Evolutionary conservation across 805 yeast species (phyloP).

Genomic region (Lipomyces spencermartinsiae): DNA sequence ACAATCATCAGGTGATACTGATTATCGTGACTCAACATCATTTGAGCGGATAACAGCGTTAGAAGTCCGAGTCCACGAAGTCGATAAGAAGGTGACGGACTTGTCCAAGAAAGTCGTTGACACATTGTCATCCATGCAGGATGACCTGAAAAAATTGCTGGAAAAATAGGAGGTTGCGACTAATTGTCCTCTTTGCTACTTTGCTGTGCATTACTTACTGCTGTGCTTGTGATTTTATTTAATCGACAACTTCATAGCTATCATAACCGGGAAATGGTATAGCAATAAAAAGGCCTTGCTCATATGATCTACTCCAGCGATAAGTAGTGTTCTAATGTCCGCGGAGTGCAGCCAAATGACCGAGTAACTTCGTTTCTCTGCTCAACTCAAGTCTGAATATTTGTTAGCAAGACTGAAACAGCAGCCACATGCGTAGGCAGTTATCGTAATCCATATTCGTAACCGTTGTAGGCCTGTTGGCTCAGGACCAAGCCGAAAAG

Average conservation of each 20-base stretch:
- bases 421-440: neutral
- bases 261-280: no score
- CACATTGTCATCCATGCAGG: neutral
- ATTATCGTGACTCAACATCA: neutral
- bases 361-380: neutral
- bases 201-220: no score
- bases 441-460: neutral
- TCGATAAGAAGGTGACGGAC: neutral
- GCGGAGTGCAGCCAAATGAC: conserved; percentile 5
- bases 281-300: no score
- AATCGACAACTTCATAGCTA: neutral
- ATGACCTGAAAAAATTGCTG: neutral
- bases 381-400: conserved; percentile 1
- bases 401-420: neutral
- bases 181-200: neutral
- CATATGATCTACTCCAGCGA: neutral
- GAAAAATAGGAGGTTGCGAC: neutral
- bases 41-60: neutral
- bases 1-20: neutral
- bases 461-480: conserved; percentile 1
- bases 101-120: neutral
- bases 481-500: conserved; percentile 3
- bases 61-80: neutral
- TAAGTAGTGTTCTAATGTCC: neutral
- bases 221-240: no score